A percentile compares a stretch with the other conserved stretches of the same genome.
phyloP scores from a whole-genome alignment of 129 eudicot genomes.

The Rutidosis leptorrhynchoides region DNA sequence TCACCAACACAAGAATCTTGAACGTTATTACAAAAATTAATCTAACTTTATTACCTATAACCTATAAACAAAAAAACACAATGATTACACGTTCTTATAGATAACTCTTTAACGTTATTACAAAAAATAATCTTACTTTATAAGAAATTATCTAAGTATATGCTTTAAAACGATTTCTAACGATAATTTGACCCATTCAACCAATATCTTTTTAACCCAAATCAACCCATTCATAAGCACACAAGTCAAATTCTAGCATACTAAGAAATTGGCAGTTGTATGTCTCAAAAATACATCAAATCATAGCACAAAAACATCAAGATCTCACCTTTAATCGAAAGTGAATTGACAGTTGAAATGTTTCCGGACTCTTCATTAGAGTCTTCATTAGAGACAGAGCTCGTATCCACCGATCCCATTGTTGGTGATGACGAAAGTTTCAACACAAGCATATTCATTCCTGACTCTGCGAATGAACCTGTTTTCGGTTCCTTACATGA shows the following conservation, averaged over 20 bases:
- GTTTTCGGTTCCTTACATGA: constrained; percentile 91
- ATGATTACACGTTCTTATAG: background rate
- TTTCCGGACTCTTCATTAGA: constrained; percentile 68
- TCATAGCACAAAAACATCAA: constrained; percentile 2
- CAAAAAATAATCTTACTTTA: too few species aligned
- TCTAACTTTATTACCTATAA: too few species aligned
- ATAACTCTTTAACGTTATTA: background rate
- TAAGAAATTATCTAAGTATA: too few species aligned
- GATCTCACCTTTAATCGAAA: constrained; percentile 64
- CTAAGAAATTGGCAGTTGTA: background rate
- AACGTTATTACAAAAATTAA: too few species aligned
- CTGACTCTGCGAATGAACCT: constrained; percentile 65
- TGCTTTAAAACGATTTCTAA: too few species aligned
- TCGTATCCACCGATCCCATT: constrained; percentile 13
- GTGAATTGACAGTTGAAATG: constrained; percentile 52
- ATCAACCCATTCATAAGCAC: background rate
- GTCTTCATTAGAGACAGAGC: constrained; percentile 64
- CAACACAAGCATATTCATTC: constrained; percentile 49
- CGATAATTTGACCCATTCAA: background rate
- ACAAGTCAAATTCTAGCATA: background rate
- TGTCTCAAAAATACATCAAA: constrained; percentile 3
- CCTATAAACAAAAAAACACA: constrained; percentile 48
- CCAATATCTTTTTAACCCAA: background rate
- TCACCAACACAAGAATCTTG: too few species aligned
- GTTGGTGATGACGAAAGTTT: constrained; percentile 51